Conservation (phyloP, 2,329 filamentous ascomycete species). For the Ophiosphaerella korrae region DNA sequence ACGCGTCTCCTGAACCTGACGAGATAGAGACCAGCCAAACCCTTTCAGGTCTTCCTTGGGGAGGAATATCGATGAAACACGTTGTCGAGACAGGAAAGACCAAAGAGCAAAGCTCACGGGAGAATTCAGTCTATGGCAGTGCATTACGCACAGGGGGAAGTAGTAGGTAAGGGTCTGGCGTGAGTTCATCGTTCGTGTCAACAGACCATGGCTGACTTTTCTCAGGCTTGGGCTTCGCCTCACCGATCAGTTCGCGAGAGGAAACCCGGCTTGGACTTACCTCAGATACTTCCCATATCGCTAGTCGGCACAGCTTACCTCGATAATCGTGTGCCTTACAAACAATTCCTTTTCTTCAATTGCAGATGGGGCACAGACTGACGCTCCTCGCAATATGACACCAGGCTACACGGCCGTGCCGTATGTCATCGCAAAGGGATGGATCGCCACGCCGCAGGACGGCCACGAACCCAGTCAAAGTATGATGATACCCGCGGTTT, state of each 20-base stretch:
- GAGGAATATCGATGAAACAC: conserved; percentile 66
- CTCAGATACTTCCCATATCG: conserved; percentile 29
- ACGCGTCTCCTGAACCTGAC: conserved; percentile 63
- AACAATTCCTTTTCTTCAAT: not conserved
- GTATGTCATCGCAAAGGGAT: not conserved
- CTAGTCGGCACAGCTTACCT: conserved; percentile 5
- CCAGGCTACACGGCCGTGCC: not conserved
- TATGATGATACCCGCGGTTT: not conserved
- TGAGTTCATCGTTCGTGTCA: conserved; percentile 30
- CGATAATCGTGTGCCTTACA: not conserved
- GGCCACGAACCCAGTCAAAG: not conserved
- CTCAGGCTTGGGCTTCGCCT: conserved; percentile 45
- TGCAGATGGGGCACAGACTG: not conserved
- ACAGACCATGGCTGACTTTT: conserved; percentile 24
- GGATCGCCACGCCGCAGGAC: conserved; percentile 1
- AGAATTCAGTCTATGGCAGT: conserved; percentile 47
- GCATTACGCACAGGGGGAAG: conserved; percentile 46
- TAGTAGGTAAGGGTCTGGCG: conserved; percentile 45
- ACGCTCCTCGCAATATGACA: not conserved
- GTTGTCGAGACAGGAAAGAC: conserved; percentile 53
- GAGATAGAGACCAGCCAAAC: conserved; percentile 61
- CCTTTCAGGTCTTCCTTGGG: conserved; percentile 73
- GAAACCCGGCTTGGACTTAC: conserved; percentile 36
- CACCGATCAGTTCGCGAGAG: conserved; percentile 49
- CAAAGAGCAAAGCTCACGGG: conserved; percentile 51